These are phyloP conservation scores for barrel medic (Medicago truncatula) DNA, from an alignment of 306 rosid species.

Conservation along the genomic window DNA sequence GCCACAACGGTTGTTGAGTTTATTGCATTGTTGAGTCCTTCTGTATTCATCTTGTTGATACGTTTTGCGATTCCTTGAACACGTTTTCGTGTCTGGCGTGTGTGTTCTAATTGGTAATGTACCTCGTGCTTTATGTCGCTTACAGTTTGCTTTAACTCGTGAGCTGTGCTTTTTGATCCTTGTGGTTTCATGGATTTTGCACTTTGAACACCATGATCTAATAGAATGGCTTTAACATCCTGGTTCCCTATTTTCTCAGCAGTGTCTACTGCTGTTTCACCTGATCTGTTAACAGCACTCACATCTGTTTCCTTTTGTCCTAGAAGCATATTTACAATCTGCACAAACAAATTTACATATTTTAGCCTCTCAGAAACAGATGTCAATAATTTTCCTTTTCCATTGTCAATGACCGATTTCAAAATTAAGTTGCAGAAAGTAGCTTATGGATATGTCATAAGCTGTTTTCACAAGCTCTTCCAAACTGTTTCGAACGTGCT, in stretches of 20 bases:
- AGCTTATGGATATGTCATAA: neutral
- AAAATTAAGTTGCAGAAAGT: neutral
- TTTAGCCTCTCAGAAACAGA: neutral
- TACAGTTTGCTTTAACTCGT: slow-evolving; percentile 89
- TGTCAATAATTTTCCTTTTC: no score
- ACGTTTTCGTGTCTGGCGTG: slow-evolving; percentile 88
- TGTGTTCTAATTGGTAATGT: slow-evolving; percentile 90
- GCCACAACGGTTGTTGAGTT: slow-evolving; percentile 97
- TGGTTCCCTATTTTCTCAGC: slow-evolving; percentile 76
- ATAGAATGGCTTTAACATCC: slow-evolving; percentile 57
- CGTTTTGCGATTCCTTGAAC: slow-evolving; percentile 99
- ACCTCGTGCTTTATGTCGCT: slow-evolving; percentile 97
- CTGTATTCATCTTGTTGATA: slow-evolving; percentile 85
- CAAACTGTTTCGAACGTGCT: neutral
- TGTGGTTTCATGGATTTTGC: slow-evolving; percentile 71
- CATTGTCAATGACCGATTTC: no score
- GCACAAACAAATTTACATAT: slow-evolving; percentile 43
- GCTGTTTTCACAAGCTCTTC: neutral
- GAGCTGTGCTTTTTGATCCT: slow-evolving; percentile 58
- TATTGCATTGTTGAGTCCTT: slow-evolving; percentile 96
- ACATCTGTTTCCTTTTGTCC: slow-evolving; percentile 53
- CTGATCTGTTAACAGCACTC: slow-evolving; percentile 61
- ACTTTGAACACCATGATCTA: slow-evolving; percentile 69
- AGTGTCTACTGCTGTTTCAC: slow-evolving; percentile 92
- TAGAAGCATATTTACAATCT: slow-evolving; percentile 81